Conservation (phyloP, 352 stramenopile genomes). For the Globisporangium spiculum region DNA sequence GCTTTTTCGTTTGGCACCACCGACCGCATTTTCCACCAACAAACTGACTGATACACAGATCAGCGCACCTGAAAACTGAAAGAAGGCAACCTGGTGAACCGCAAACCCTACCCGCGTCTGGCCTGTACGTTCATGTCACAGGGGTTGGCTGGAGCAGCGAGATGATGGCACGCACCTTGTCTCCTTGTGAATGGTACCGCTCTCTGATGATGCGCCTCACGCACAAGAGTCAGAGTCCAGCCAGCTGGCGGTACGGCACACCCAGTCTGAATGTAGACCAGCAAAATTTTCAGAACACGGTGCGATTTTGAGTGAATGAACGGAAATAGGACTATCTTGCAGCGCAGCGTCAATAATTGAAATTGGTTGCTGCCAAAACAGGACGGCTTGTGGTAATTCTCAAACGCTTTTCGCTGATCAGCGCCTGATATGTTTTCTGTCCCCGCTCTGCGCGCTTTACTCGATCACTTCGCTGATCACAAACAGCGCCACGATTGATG, state of each 20-base stretch:
- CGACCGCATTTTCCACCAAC: background rate
- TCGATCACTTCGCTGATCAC: background rate
- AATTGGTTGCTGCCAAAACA: too few relatives aligned
- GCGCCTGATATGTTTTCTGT: background rate
- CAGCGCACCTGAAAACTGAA: background rate
- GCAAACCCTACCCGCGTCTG: background rate
- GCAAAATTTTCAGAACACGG: background rate
- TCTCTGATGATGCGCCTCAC: background rate
- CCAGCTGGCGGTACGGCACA: background rate
- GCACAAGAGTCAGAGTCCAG: background rate
- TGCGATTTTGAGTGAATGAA: background rate
- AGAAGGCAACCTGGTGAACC: background rate
- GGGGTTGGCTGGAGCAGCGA: background rate
- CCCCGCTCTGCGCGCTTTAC: background rate
- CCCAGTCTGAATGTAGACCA: background rate
- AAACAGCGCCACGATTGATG: background rate
- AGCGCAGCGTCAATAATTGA: too few relatives aligned
- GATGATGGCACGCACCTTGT: background rate
- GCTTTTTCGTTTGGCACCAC: background rate
- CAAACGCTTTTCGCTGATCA: background rate
- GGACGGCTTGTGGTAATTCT: background rate
- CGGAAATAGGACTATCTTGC: too few relatives aligned
- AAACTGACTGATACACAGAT: background rate
- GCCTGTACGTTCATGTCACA: background rate
- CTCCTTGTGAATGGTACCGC: background rate